Evolutionary conservation across 2,329 filamentous ascomycete species (phyloP), one percentile per base, ranked within the genome.

Genomic region (Fusarium concolor): DNA sequence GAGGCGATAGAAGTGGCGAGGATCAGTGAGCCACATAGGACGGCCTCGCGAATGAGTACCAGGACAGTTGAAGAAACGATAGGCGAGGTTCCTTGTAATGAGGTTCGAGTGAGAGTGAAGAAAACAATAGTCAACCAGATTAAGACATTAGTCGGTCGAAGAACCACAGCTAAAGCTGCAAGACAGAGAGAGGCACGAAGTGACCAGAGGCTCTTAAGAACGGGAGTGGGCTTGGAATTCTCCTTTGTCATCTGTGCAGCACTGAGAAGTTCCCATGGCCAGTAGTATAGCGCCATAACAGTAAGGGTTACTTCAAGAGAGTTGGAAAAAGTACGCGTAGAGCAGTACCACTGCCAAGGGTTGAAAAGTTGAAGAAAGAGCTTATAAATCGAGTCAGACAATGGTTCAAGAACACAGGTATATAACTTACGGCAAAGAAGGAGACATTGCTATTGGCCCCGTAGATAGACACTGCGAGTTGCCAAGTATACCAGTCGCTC

Each of bases 331-430:
- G 96, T 97, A 45, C 96, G 87, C 0, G 94, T 95, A 2, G 94
- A 96, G 80, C 91, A 96, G 79, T 96, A 98, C 92, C 93, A 98
- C 78, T 97, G 93, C 94, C 96, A 99, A 9, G 96, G 77, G 54
- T 72, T 80, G 56, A 77, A 74, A 26, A 79, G 71, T 37, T 79
- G 76, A 31, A 80, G 75, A 56, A 80, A 75, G 17, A 81, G 75
- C 79, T 80, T 49, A 18, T 26, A 3, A 33, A 29, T 18, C 28
- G 35, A 26, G 33, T 61, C 42, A 39, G 50, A 9, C n/a, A 15
- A 6, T 28, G 5, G 42, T 20, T 5, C 9, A 4, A 6, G 6
- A 26, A 42, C 14, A 15, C 11, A n/a, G 29, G 9, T 15, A 14
- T 8, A 17, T 38, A 29, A 59, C 89, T 75, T 85, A 96, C 93